Percentiles rank a stretch among this genome's conserved stretches.
These are phyloP conservation scores for Allium cepa DNA, from an alignment of 106 monocot species.

Conservation along the genomic window DNA sequence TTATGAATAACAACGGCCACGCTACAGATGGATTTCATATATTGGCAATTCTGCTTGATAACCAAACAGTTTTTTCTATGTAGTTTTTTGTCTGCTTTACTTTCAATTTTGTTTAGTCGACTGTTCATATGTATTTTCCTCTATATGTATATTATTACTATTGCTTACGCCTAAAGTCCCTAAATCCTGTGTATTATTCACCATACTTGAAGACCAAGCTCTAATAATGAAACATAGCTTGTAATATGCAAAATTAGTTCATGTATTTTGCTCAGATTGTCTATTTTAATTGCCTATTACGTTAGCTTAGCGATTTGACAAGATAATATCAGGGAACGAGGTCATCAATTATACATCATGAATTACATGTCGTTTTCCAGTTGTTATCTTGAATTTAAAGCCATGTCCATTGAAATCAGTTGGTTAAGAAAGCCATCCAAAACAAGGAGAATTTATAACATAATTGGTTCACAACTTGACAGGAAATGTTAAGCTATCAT, in stretches of 20 bases:
- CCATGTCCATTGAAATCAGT: neutral
- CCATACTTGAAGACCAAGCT: neutral
- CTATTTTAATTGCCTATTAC: neutral
- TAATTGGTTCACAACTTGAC: neutral
- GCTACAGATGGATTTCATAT: no score
- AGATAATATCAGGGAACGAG: neutral
- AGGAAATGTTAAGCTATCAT: neutral
- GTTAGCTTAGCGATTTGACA: neutral
- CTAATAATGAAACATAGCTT: neutral
- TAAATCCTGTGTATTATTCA: neutral
- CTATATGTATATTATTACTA: neutral
- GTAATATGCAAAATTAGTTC: neutral
- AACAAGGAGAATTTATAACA: neutral
- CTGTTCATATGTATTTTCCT: no score
- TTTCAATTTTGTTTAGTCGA: no score
- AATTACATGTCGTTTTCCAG: neutral
- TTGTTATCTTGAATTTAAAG: constrained; percentile 1
- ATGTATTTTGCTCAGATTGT: neutral
- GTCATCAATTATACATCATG: neutral
- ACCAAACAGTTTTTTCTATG: no score
- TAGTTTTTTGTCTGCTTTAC: no score
- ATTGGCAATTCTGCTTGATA: no score
- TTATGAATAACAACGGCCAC: no score
- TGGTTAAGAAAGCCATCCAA: neutral
- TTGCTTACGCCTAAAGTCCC: neutral